Percentiles rank a stretch among this genome's conserved stretches.
These are phyloP conservation scores for Lichtheimia hyalospora DNA, from an alignment of 371 early-diverging fungal genomes.

Conservation along the genomic window DNA sequence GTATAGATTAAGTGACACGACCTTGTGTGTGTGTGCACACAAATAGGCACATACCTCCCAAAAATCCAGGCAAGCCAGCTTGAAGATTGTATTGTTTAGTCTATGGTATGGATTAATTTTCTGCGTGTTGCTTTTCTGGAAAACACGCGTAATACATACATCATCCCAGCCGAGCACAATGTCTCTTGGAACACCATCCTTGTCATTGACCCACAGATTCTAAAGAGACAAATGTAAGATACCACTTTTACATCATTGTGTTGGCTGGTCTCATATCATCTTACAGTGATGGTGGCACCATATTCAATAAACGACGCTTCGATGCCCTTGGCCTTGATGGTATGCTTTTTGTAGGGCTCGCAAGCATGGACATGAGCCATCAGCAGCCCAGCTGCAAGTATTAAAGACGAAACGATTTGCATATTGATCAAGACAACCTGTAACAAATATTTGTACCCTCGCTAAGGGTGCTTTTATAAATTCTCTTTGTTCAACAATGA, in stretches of 20 bases:
- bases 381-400: too few relatives aligned
- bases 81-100: conserved; percentile 18
- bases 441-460: too few relatives aligned
- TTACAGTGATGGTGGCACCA: conserved; percentile 22
- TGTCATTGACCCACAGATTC: conserved; percentile 25
- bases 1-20: neutral
- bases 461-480: too few relatives aligned
- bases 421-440: too few relatives aligned
- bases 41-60: conserved; percentile 2
- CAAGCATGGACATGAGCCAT: too few relatives aligned
- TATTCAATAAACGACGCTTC: conserved; percentile 23
- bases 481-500: too few relatives aligned
- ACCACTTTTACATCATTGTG: too few relatives aligned
- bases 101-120: neutral
- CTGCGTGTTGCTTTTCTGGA: neutral
- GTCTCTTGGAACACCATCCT: conserved; percentile 14
- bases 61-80: conserved; percentile 16
- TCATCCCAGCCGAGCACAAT: conserved; percentile 26
- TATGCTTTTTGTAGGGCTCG: conserved; percentile 13
- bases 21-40: neutral
- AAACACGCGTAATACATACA: conserved; percentile 2
- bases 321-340: conserved; percentile 24
- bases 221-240: too few relatives aligned
- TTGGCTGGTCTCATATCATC: too few relatives aligned
- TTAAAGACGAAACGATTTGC: too few relatives aligned